Percentiles rank a stretch among this genome's conserved stretches.
phyloP scores from a whole-genome alignment of 305 asterid species.

The Fraxinus platypoda region DNA sequence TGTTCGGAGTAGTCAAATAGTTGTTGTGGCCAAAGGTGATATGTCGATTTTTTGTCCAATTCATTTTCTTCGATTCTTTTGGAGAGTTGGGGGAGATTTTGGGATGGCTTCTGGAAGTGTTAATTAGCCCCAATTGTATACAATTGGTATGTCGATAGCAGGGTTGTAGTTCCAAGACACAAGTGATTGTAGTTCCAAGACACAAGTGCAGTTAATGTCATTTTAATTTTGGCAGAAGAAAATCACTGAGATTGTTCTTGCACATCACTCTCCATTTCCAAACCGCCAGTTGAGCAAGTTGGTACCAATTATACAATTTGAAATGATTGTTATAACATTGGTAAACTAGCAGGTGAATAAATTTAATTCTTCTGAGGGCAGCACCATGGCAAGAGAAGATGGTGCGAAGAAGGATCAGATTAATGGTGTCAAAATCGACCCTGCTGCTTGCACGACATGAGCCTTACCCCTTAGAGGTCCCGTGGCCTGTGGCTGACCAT shows the following conservation, averaged over 20 bases:
- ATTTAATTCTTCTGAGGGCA: not conserved
- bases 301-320: not conserved
- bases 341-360: not conserved
- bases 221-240: not conserved
- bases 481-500: not conserved
- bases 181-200: not conserved
- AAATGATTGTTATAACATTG: not conserved
- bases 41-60: conserved; percentile 14
- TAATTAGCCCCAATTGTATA: not conserved
- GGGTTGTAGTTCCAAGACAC: not conserved
- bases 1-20: conserved; percentile 8
- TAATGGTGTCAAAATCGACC: not conserved
- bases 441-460: not conserved
- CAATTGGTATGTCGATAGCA: not conserved
- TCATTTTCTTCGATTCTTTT: conserved; percentile 8
- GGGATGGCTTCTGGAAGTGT: conserved; percentile 1
- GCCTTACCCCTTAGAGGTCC: not conserved
- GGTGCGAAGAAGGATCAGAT: not conserved
- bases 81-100: conserved; percentile 8
- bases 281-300: not conserved
- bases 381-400: not conserved
- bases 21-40: conserved; percentile 14
- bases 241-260: not conserved
- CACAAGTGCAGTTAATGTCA: not conserved
- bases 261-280: not conserved